Base-by-base conservation (phyloP, 768 basidiomycete genomes). In the Xerocomus spinulosus region DNA sequence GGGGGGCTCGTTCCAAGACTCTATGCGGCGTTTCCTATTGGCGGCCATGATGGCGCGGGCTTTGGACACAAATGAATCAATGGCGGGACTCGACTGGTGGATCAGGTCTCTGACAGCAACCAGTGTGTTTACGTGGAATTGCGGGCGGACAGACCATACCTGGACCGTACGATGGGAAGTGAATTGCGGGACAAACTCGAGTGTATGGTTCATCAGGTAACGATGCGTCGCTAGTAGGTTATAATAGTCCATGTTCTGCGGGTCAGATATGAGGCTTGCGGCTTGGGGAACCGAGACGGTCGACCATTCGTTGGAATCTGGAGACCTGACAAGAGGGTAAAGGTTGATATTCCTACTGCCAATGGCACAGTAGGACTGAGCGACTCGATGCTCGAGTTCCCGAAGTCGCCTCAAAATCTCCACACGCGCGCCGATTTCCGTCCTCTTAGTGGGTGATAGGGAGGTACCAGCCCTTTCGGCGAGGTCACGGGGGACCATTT, bases 61-160 rank as follows among this genome's bases (percentile, higher is more conserved):
- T 51, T 82, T 84, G 36, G 53, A 51, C 8, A 71, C 66, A 60
- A 90, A 90, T 3, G 56, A 50, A 14, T 69, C 59, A 23, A 89
- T 54, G 8, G 70, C 67, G 1, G 72, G 68, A 38, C 69, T 61
- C 13, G 60, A 62, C 9, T 52, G 49, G 21, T 74, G 68, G 25
- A 76, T 67, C 79, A 87, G 78, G 9, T 65, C 58, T 15, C 58
- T 60, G 2, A 90, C 78, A 4, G 51, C 55, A 29, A 73, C 47
- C 32, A 90, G 65, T 44, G 73, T 74, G 21, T 76, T 58, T 3
- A 87, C 69, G 29, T 88, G 77, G 4, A 70, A 63, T 39, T 66
- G 62, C 0, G 90, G 86, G 2, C 90, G 81, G 25, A 92, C 77
- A 35, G 71, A 56, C 66, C 91, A 86, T 1, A 54, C 66, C 48